Percentiles rank a stretch among this genome's conserved stretches.
Evolutionary conservation across 768 basidiomycete genomes (phyloP).

Genomic region (Xerocomellus amylosporus): DNA sequence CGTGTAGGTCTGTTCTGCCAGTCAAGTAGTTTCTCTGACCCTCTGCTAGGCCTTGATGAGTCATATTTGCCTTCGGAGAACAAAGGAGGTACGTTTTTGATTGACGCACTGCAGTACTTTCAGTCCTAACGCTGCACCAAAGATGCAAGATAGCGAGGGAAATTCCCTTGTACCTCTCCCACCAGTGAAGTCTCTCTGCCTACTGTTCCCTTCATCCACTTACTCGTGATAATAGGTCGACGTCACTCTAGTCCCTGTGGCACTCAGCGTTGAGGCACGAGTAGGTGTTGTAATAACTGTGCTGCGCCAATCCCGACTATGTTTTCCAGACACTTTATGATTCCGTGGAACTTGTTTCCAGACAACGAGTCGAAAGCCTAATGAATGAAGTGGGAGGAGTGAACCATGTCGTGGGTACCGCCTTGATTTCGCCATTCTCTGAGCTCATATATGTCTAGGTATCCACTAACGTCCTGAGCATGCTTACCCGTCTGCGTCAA

Average conservation of each 20-base stretch:
- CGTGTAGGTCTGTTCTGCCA: constrained; percentile 43
- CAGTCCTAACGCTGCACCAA: constrained; percentile 18
- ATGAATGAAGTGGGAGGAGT: constrained; percentile 41
- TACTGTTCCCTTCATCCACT: background rate
- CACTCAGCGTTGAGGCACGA: constrained; percentile 60
- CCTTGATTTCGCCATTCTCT: background rate
- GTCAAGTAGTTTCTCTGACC: constrained; percentile 1
- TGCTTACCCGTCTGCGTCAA: constrained; percentile 87
- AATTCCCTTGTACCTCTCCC: constrained; percentile 74
- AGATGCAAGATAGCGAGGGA: constrained; percentile 85
- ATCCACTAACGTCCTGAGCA: constrained; percentile 67
- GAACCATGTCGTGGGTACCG: constrained; percentile 39
- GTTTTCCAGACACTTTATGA: constrained; percentile 59
- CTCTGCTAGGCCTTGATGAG: constrained; percentile 65
- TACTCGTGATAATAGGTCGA: constrained; percentile 53
- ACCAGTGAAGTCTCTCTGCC: constrained; percentile 39
- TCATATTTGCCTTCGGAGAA: constrained; percentile 75
- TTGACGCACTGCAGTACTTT: background rate
- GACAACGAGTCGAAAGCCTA: constrained; percentile 56
- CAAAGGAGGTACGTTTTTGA: constrained; percentile 61
- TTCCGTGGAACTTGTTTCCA: constrained; percentile 59
- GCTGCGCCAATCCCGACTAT: background rate
- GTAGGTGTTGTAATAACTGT: constrained; percentile 37
- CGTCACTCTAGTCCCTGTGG: constrained; percentile 69
- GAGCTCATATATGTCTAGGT: constrained; percentile 39